A percentile compares a stretch with the other conserved stretches of the same genome.
Evolutionary conservation across 2,329 filamentous ascomycete genomes (phyloP).

Genomic region (Stachybotrys echinatus): DNA sequence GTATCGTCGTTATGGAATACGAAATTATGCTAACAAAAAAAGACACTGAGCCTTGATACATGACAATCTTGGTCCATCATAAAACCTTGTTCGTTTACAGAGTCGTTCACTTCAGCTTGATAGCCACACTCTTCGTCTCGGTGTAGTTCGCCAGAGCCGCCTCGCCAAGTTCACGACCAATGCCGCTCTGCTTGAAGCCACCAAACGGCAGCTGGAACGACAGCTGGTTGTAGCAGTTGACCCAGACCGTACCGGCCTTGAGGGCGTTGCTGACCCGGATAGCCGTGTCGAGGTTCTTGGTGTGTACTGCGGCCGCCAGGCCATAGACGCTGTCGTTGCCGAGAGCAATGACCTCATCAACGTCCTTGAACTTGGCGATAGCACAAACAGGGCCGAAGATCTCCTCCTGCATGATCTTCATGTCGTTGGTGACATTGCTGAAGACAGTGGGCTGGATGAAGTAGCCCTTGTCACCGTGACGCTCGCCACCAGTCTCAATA

Average conservation of each 20-base stretch:
- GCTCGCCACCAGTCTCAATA: constrained; percentile 49
- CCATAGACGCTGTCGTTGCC: constrained; percentile 77
- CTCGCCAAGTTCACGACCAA: constrained; percentile 71
- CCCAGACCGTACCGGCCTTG: constrained; percentile 63
- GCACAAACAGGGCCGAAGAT: constrained; percentile 87
- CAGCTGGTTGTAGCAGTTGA: constrained; percentile 33
- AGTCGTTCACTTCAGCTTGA: constrained; percentile 26
- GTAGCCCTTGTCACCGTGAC: constrained; percentile 72
- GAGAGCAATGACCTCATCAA: constrained; percentile 70
- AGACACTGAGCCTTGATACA: background rate
- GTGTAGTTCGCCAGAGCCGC: constrained; percentile 63
- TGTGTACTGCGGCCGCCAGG: constrained; percentile 79
- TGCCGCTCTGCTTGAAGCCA: constrained; percentile 74
- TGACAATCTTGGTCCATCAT: background rate
- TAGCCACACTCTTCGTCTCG: constrained; percentile 61
- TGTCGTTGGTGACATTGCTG: constrained; percentile 71
- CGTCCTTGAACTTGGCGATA: constrained; percentile 80
- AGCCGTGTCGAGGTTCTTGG: constrained; percentile 74
- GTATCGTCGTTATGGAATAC: background rate
- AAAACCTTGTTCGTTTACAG: background rate
- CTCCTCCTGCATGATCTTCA: constrained; percentile 91
- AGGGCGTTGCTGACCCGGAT: constrained; percentile 72
- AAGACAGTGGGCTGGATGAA: constrained; percentile 93
- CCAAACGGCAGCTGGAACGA: constrained; percentile 55
- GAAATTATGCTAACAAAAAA: background rate